A percentile compares a stretch with the other conserved stretches of the same genome.
Conservation (phyloP, 2,329 filamentous ascomycete genomes). For the Pestalotiopsis sp. region DNA sequence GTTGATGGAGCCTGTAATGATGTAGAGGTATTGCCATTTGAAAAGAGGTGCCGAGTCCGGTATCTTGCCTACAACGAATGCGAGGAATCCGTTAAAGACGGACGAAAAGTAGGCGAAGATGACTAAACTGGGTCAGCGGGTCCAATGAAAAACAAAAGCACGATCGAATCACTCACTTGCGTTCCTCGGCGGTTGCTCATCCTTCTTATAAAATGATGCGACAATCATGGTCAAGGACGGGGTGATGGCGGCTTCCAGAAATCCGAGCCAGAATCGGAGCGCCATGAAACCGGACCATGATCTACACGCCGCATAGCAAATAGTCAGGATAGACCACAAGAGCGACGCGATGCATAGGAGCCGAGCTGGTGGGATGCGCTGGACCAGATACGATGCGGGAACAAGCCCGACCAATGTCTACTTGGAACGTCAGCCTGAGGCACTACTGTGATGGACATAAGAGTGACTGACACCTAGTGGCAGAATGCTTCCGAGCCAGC, state of each 20-base stretch:
- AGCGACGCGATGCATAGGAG: slow-evolving; percentile 28
- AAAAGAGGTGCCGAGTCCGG: slow-evolving; percentile 21
- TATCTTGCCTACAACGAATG: slow-evolving; percentile 31
- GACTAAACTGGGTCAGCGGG: slow-evolving; percentile 17
- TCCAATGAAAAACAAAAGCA: background rate
- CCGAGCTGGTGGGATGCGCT: slow-evolving; percentile 29
- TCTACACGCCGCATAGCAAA: slow-evolving; percentile 27
- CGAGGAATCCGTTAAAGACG: slow-evolving; percentile 29
- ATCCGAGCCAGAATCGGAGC: slow-evolving; percentile 37
- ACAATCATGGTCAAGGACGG: slow-evolving; percentile 37
- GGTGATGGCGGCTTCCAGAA: slow-evolving; percentile 35
- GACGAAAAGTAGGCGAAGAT: slow-evolving; percentile 37
- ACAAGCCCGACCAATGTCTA: slow-evolving; percentile 26
- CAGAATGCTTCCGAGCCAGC: slow-evolving; percentile 34
- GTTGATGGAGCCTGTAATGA: slow-evolving; percentile 34
- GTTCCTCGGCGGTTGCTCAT: slow-evolving; percentile 37
- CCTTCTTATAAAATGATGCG: slow-evolving; percentile 39
- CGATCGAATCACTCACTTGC: slow-evolving; percentile 19
- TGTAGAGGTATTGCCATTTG: slow-evolving; percentile 32
- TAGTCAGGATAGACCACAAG: slow-evolving; percentile 31
- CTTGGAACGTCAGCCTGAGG: background rate
- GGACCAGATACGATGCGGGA: slow-evolving; percentile 28
- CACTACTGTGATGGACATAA: background rate
- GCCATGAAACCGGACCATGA: slow-evolving; percentile 34
- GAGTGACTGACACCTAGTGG: slow-evolving; percentile 27